Conservation (phyloP, 1,139 yeast species). For the Yamadazyma buinensis region DNA sequence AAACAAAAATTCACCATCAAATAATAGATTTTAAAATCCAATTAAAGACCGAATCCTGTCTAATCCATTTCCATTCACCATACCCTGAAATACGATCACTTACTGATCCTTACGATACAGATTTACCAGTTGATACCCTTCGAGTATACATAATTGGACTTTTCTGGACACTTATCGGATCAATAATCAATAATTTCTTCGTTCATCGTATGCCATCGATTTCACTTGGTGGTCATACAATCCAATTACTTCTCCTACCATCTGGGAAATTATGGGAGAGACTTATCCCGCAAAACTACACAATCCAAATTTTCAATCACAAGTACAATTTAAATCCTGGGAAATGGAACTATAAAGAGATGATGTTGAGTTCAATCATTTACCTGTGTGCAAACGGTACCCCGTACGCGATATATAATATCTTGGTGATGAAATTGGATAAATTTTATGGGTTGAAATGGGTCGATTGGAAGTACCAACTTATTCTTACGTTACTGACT, state of each 20-base stretch:
- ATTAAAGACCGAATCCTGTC: slow-evolving; percentile 36
- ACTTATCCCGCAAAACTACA: slow-evolving; percentile 23
- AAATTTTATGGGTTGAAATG: slow-evolving; percentile 42
- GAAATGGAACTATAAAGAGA: slow-evolving; percentile 64
- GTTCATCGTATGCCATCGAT: slow-evolving; percentile 43
- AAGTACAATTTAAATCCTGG: slow-evolving; percentile 38
- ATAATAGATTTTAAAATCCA: slow-evolving; percentile 35
- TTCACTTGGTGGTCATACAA: slow-evolving; percentile 35
- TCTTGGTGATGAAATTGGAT: slow-evolving; percentile 44
- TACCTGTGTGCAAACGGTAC: slow-evolving; percentile 44
- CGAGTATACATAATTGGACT: slow-evolving; percentile 39
- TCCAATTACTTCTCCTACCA: slow-evolving; percentile 40
- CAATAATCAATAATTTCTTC: slow-evolving; percentile 41
- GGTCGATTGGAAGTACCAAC: slow-evolving; percentile 39
- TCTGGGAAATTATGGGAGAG: slow-evolving; percentile 42
- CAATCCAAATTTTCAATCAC: slow-evolving; percentile 19
- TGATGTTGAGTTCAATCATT: slow-evolving; percentile 49
- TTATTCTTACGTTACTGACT: slow-evolving; percentile 36
- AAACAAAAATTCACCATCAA: slow-evolving; percentile 26
- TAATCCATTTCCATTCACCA: slow-evolving; percentile 44
- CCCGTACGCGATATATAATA: slow-evolving; percentile 43
- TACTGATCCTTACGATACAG: slow-evolving; percentile 44
- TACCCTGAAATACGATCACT: slow-evolving; percentile 46
- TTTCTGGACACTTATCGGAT: slow-evolving; percentile 42
- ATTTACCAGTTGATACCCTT: slow-evolving; percentile 39